phyloP scores from a whole-genome alignment of 495 filamentous ascomycete genomes.

The Acidiella bohemica region DNA sequence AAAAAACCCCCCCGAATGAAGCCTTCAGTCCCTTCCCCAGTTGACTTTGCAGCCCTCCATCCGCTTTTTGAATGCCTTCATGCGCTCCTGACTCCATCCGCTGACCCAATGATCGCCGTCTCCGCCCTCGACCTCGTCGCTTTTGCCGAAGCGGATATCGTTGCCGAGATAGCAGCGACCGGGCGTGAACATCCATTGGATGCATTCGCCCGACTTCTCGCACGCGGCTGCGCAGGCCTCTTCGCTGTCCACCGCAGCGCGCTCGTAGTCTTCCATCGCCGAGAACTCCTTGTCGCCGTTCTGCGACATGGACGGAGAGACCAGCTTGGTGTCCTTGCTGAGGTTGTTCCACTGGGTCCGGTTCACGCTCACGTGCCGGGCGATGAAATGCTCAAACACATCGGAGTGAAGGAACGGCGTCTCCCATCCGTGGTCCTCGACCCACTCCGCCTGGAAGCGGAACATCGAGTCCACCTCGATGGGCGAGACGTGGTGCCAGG shows the following conservation, averaged over 20 bases:
- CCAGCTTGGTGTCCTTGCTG: conserved; percentile 17
- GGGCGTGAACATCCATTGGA: conserved; percentile 17
- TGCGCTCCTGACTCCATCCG: conserved; percentile 12
- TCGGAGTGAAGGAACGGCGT: conserved; percentile 22
- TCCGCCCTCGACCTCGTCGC: conserved; percentile 11
- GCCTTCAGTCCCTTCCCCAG: background rate
- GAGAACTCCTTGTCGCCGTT: conserved; percentile 2
- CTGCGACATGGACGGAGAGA: conserved; percentile 1
- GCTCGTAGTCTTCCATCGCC: conserved; percentile 10
- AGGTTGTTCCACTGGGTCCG: conserved; percentile 27
- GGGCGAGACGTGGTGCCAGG: conserved; percentile 47
- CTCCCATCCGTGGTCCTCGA: conserved; percentile 21
- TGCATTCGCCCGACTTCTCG: conserved; percentile 4
- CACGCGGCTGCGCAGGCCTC: conserved; percentile 17
- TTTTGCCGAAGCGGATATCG: conserved; percentile 12
- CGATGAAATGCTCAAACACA: conserved; percentile 24
- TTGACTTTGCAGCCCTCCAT: conserved; percentile 9
- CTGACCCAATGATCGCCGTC: conserved; percentile 6
- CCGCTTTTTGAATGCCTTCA: conserved; percentile 7
- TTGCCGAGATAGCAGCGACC: conserved; percentile 17
- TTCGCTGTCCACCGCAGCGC: conserved; percentile 2
- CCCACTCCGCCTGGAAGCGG: conserved; percentile 32
- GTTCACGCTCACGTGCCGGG: conserved; percentile 16
- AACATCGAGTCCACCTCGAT: conserved; percentile 40
- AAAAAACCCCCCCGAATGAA: too few species aligned